These are phyloP conservation scores for Suillus bovinus DNA, from an alignment of 768 basidiomycete genomes.

Conservation along the genomic window DNA sequence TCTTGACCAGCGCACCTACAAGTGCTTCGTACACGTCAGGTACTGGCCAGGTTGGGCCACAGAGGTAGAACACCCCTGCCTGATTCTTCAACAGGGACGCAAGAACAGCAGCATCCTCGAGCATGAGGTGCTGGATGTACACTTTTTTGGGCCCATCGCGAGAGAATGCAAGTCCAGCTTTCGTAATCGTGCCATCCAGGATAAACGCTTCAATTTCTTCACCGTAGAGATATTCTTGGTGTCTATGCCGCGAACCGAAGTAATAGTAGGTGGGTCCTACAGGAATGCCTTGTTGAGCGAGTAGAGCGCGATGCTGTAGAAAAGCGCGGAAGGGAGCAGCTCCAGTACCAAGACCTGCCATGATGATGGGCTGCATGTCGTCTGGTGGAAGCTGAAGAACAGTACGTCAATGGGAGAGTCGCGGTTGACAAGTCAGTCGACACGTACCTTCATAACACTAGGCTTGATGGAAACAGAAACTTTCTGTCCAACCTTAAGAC, in stretches of 20 bases:
- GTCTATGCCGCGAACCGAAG: constrained; percentile 96
- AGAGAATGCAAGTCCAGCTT: constrained; percentile 94
- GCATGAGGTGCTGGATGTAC: constrained; percentile 99
- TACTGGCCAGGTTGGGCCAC: constrained; percentile 99
- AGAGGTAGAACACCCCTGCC: constrained; percentile 89
- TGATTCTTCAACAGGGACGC: constrained; percentile 72
- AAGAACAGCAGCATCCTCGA: constrained; percentile 79
- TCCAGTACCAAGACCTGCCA: constrained; percentile 98
- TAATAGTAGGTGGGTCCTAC: constrained; percentile 97
- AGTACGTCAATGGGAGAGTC: constrained; percentile 12
- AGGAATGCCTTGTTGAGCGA: constrained; percentile 69
- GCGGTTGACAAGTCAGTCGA: constrained; percentile 5
- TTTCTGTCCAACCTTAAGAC: constrained; percentile 81
- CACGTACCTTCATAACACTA: constrained; percentile 93
- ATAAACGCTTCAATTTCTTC: constrained; percentile 96
- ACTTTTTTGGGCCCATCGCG: constrained; percentile 91
- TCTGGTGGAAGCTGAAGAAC: constrained; percentile 72
- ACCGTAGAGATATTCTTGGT: constrained; percentile 95
- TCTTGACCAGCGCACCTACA: constrained; percentile 74
- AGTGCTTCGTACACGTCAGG: constrained; percentile 96
- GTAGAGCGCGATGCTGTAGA: constrained; percentile 91
- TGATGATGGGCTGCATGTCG: constrained; percentile 88
- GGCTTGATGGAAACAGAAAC: constrained; percentile 98
- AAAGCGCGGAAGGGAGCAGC: constrained; percentile 99
- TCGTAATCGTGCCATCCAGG: constrained; percentile 78